These are phyloP conservation scores for Parafenestella ontariensis DNA, from an alignment of 2,329 filamentous ascomycete genomes.

Conservation along the genomic window DNA sequence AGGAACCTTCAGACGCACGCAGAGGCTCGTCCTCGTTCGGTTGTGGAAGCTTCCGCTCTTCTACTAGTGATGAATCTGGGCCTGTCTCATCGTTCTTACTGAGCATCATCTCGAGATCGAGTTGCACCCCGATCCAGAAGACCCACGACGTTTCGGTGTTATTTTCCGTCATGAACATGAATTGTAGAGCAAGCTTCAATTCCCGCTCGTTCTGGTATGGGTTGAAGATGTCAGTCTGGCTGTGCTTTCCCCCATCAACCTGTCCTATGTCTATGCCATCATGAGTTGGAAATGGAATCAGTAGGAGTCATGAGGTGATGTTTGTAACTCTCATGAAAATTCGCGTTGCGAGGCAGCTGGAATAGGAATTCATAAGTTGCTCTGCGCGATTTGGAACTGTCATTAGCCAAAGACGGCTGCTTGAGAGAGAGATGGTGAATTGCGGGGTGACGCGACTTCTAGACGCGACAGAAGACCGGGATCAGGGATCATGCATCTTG, in stretches of 20 bases:
- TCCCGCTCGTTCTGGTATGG: conserved; percentile 38
- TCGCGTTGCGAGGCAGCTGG: neutral
- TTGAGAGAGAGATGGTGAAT: neutral
- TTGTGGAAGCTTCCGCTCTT: neutral
- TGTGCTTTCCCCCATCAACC: conserved; percentile 29
- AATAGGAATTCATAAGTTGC: neutral
- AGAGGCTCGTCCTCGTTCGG: neutral
- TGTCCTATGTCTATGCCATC: conserved; percentile 23
- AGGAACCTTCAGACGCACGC: neutral
- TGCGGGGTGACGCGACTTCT: neutral
- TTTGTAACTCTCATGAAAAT: neutral
- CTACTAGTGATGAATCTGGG: neutral
- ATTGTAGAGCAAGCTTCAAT: conserved; percentile 28
- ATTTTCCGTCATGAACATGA: conserved; percentile 24
- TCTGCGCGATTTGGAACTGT: neutral
- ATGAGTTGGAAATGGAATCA: neutral
- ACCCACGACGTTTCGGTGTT: conserved; percentile 26
- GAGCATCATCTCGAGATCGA: conserved; percentile 11
- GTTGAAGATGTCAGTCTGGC: conserved; percentile 25
- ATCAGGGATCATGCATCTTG: conserved; percentile 14
- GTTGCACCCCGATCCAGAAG: conserved; percentile 29
- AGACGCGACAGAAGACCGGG: conserved; percentile 2
- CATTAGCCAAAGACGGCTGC: neutral
- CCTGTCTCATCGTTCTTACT: neutral
- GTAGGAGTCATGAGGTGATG: neutral